Conservation (phyloP, 805 yeast genomes). For the Saccharomyces jurei region DNA sequence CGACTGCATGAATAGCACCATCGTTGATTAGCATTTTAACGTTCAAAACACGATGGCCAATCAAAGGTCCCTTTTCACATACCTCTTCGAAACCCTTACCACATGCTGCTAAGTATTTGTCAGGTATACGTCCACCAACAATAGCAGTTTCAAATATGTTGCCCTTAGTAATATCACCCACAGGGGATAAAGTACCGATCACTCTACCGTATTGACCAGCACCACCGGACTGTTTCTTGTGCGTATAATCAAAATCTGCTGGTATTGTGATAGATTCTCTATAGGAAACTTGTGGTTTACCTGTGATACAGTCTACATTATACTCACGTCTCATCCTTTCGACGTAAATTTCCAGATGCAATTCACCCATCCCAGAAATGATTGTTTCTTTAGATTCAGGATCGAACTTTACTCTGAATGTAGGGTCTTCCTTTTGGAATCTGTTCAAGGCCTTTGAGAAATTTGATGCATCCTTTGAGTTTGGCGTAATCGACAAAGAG, state of each 20-base stretch:
- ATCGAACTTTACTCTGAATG: slow-evolving; percentile 88
- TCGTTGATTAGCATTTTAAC: slow-evolving; percentile 89
- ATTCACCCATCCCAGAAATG: slow-evolving; percentile 94
- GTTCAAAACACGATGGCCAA: slow-evolving; percentile 90
- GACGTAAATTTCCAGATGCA: slow-evolving; percentile 93
- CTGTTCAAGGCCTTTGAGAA: slow-evolving; percentile 95
- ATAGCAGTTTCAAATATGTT: slow-evolving; percentile 78
- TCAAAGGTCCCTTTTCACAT: slow-evolving; percentile 90
- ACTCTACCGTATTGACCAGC: slow-evolving; percentile 98
- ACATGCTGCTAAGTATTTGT: slow-evolving; percentile 89
- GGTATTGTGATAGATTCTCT: slow-evolving; percentile 79
- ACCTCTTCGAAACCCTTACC: slow-evolving; percentile 92
- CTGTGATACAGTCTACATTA: slow-evolving; percentile 89
- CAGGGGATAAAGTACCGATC: slow-evolving; percentile 68
- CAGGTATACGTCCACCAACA: slow-evolving; percentile 96
- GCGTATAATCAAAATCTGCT: slow-evolving; percentile 82
- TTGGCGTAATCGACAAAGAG: slow-evolving; percentile 83
- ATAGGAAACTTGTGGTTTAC: slow-evolving; percentile 96
- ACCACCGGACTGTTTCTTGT: slow-evolving; percentile 98
- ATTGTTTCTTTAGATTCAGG: slow-evolving; percentile 86
- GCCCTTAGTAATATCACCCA: slow-evolving; percentile 41
- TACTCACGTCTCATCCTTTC: slow-evolving; percentile 98
- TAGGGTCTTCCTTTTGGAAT: slow-evolving; percentile 98
- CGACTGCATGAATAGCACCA: slow-evolving; percentile 96
- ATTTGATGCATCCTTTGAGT: slow-evolving; percentile 75